Conservation (phyloP, 2,329 filamentous ascomycete species). For the Coniochaeta sp. region DNA sequence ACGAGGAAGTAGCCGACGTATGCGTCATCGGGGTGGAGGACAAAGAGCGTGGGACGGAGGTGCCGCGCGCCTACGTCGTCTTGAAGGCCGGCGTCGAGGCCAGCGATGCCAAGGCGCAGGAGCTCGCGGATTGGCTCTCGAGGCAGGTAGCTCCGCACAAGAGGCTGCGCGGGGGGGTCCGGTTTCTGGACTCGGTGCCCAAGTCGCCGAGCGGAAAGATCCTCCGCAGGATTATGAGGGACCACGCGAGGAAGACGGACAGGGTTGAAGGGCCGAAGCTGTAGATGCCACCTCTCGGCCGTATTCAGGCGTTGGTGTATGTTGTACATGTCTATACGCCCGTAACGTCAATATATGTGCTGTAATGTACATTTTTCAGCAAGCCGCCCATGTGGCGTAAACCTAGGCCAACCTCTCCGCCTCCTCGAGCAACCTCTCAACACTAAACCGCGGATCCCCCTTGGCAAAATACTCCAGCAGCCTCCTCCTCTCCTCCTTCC, state of each 20-base stretch:
- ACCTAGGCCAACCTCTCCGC: conserved; percentile 64
- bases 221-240: conserved; percentile 33
- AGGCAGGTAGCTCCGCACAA: conserved; percentile 44
- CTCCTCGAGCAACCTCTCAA: conserved; percentile 83
- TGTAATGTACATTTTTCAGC: conserved; percentile 4
- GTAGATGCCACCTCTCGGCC: conserved; percentile 14
- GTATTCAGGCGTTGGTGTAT: conserved; percentile 4
- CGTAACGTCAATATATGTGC: not conserved
- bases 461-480: conserved; percentile 75
- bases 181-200: conserved; percentile 61
- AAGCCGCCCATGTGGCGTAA: not conserved
- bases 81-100: conserved; percentile 28
- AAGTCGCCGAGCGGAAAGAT: conserved; percentile 57
- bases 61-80: conserved; percentile 62
- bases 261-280: conserved; percentile 31
- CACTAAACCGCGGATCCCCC: conserved; percentile 71
- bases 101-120: conserved; percentile 27
- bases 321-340: not conserved
- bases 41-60: conserved; percentile 54
- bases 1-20: conserved; percentile 43
- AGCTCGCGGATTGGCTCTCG: conserved; percentile 29
- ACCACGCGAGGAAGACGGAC: conserved; percentile 28
- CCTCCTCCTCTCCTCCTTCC: conserved; percentile 54
- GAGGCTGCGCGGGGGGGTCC: conserved; percentile 62
- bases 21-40: conserved; percentile 59